Percentiles rank a stretch among this genome's conserved stretches.
These are phyloP conservation scores for Colletotrichum magnum DNA, from an alignment of 2,329 filamentous ascomycete species.

Conservation along the genomic window DNA sequence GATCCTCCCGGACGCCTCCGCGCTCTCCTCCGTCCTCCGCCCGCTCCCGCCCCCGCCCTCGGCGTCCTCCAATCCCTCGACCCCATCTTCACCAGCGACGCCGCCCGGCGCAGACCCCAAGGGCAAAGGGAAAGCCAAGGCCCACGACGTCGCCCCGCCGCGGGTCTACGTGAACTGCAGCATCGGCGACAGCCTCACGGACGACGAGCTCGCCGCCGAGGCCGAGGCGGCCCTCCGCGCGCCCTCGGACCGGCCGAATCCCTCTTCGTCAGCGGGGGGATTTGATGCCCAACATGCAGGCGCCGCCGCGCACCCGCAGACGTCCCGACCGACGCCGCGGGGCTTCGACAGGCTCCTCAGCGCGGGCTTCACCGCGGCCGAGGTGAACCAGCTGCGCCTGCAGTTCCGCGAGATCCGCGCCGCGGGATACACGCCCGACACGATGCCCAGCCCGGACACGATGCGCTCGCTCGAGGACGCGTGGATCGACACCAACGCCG, in stretches of 20 bases:
- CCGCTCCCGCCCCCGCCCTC: constrained; percentile 69
- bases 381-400: constrained; percentile 86
- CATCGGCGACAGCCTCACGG: constrained; percentile 81
- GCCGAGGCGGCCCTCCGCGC: constrained; percentile 58
- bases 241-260: constrained; percentile 35
- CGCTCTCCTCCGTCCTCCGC: constrained; percentile 78
- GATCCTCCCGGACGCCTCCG: constrained; percentile 81
- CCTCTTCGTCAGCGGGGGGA: too few relatives aligned
- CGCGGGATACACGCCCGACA: constrained; percentile 86
- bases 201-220: constrained; percentile 79
- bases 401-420: constrained; percentile 92
- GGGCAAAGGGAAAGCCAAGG: constrained; percentile 79
- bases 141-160: constrained; percentile 58
- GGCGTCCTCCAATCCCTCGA: constrained; percentile 63
- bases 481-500: constrained; percentile 84
- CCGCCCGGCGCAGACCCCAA: constrained; percentile 44
- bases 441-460: constrained; percentile 84
- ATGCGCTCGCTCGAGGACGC: constrained; percentile 86
- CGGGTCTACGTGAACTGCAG: constrained; percentile 94
- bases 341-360: constrained; percentile 91
- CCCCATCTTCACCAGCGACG: constrained; percentile 42
- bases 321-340: constrained; percentile 54
- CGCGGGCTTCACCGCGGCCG: constrained; percentile 84
- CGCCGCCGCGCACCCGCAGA: constrained; percentile 2
- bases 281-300: constrained; percentile 2